phyloP scores from a whole-genome alignment of 768 basidiomycete species.

The Termitomyces sp. region DNA sequence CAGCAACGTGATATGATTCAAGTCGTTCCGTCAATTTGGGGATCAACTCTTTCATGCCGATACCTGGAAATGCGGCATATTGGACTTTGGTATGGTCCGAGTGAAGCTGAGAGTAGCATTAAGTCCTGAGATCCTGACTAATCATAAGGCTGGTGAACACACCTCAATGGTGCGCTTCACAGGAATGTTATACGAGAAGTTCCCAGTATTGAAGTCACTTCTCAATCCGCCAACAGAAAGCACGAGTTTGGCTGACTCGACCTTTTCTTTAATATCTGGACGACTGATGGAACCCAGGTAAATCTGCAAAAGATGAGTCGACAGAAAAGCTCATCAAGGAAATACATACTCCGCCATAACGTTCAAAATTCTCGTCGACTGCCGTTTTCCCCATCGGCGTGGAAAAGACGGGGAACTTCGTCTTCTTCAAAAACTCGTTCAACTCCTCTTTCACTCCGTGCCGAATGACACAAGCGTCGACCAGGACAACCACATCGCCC shows the following conservation, averaged over 20 bases:
- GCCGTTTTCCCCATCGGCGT: conserved; percentile 82
- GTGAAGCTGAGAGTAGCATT: conserved; percentile 49
- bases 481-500: conserved; percentile 68
- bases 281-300: conserved; percentile 71
- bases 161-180: conserved; percentile 60
- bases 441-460: conserved; percentile 63
- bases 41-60: conserved; percentile 76
- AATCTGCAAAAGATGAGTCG: conserved; percentile 37
- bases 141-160: not conserved
- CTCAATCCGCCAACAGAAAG: conserved; percentile 67
- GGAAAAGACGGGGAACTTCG: conserved; percentile 68
- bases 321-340: not conserved
- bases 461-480: conserved; percentile 77
- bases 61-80: conserved; percentile 55
- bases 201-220: conserved; percentile 86
- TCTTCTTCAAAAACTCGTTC: conserved; percentile 55
- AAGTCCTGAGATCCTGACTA: not conserved
- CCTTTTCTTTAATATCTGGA: conserved; percentile 60
- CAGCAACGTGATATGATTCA: conserved; percentile 31
- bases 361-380: conserved; percentile 61
- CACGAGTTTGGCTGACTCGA: conserved; percentile 73
- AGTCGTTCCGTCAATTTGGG: conserved; percentile 62
- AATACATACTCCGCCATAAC: conserved; percentile 73
- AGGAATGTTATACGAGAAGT: conserved; percentile 74
- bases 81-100: conserved; percentile 66